Percentiles rank a stretch among this genome's conserved stretches.
Conservation (phyloP, 176 grass and related monocot genomes). For the Aegilops speltoides region DNA sequence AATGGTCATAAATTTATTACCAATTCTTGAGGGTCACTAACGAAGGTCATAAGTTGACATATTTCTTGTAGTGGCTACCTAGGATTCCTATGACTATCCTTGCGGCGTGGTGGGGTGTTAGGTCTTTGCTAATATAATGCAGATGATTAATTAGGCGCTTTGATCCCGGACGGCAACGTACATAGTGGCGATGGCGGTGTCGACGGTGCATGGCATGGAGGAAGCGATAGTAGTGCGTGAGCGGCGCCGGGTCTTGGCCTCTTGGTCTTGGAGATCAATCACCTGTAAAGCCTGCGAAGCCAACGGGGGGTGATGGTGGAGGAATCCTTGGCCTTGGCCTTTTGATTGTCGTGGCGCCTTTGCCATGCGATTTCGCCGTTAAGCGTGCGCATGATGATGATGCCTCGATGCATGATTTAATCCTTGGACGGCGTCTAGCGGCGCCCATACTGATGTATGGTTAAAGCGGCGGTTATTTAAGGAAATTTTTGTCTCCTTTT, state of each 20-base stretch:
- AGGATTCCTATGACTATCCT: neutral
- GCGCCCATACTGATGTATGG: too few relatives aligned
- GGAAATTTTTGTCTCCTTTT: too few relatives aligned
- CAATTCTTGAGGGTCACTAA: too few relatives aligned
- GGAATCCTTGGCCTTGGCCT: constrained; percentile 18
- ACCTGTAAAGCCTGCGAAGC: neutral
- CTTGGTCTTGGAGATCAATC: neutral
- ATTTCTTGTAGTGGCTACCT: too few relatives aligned
- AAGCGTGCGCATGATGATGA: constrained; percentile 31
- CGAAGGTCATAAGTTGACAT: too few relatives aligned
- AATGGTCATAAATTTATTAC: too few relatives aligned
- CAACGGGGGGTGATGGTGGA: neutral
- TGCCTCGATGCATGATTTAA: neutral
- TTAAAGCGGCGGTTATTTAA: too few relatives aligned
- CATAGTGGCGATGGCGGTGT: too few relatives aligned
- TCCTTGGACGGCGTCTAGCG: too few relatives aligned
- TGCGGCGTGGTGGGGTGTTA: neutral
- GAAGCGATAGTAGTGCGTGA: neutral
- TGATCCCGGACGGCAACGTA: constrained; percentile 19
- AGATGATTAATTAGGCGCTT: neutral
- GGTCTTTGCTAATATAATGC: neutral
- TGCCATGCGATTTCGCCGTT: constrained; percentile 46
- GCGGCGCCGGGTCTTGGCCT: constrained; percentile 25
- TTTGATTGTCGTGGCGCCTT: neutral
- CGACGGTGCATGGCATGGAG: constrained; percentile 10